phyloP scores from a whole-genome alignment of 1,284 basidiomycete species.

The Puccinia triticina region DNA sequence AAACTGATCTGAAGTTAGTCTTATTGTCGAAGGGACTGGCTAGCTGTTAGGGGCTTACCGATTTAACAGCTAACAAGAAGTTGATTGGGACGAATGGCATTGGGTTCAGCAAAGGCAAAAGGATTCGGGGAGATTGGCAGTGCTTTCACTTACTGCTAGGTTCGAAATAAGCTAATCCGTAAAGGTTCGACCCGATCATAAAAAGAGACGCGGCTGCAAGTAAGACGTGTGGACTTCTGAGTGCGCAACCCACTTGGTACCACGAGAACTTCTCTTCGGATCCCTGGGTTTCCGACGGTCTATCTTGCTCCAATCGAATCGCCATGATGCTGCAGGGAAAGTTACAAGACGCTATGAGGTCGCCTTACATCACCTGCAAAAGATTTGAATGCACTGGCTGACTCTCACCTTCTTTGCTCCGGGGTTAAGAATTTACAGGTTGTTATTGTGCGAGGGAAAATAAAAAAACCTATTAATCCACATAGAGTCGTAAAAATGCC shows the following conservation, averaged over 20 bases:
- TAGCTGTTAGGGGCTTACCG: background rate
- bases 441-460: conserved; percentile 24
- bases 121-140: background rate
- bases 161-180: conserved; percentile 43
- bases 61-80: background rate
- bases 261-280: conserved; percentile 23
- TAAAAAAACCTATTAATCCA: conserved; percentile 24
- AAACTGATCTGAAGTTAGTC: conserved; percentile 21
- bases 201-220: conserved; percentile 11
- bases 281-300: background rate
- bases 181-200: conserved; percentile 39
- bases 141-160: conserved; percentile 36
- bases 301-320: conserved; percentile 10
- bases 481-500: conserved; percentile 43
- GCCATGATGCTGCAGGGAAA: conserved; percentile 27
- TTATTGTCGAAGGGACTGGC: background rate
- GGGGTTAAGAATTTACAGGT: conserved; percentile 26
- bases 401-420: conserved; percentile 38
- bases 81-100: background rate
- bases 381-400: too few relatives aligned
- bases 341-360: background rate
- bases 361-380: background rate
- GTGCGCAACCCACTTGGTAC: conserved; percentile 30
- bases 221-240: conserved; percentile 49
- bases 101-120: background rate